Evolutionary conservation across 1,284 basidiomycete genomes (phyloP).

Genomic region (Pterulicium gracile): DNA sequence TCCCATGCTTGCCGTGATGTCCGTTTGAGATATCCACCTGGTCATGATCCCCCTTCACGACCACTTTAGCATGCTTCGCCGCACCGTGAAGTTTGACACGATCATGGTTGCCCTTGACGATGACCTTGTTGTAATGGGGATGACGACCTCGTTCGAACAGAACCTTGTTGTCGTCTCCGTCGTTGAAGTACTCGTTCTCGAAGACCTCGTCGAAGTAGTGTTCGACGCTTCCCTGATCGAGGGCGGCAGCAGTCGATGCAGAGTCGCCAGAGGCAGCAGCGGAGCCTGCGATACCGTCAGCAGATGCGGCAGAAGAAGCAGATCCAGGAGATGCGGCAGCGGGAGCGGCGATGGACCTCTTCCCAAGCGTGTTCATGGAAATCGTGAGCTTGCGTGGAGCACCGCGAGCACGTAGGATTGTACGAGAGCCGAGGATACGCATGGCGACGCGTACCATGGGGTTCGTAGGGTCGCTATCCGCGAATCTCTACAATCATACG

Average conservation of each 20-base stretch:
- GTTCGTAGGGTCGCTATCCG: neutral
- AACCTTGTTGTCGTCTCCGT: conserved; percentile 3
- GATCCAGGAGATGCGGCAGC: neutral
- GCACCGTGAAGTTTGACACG: conserved; percentile 7
- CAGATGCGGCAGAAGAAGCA: conserved; percentile 10
- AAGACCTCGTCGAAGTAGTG: neutral
- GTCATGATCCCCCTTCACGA: conserved; percentile 15
- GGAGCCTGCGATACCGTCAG: neutral
- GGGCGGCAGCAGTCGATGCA: conserved; percentile 7
- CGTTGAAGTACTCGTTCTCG: neutral
- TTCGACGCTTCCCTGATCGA: conserved; percentile 1
- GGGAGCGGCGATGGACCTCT: neutral
- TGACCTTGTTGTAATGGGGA: conserved; percentile 10
- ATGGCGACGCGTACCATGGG: neutral
- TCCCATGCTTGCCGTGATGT: too few species aligned
- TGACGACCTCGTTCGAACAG: conserved; percentile 5
- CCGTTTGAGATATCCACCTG: conserved; percentile 13
- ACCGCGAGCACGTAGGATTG: too few species aligned
- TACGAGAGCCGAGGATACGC: neutral
- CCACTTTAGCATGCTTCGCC: conserved; percentile 5
- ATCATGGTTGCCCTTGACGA: conserved; percentile 12
- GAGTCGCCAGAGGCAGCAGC: conserved; percentile 13
- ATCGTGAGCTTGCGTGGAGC: neutral
- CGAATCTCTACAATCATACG: neutral
- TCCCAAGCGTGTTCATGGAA: neutral